Conservation (phyloP, 768 basidiomycete species). For the Dioszegia aurantiaca region DNA sequence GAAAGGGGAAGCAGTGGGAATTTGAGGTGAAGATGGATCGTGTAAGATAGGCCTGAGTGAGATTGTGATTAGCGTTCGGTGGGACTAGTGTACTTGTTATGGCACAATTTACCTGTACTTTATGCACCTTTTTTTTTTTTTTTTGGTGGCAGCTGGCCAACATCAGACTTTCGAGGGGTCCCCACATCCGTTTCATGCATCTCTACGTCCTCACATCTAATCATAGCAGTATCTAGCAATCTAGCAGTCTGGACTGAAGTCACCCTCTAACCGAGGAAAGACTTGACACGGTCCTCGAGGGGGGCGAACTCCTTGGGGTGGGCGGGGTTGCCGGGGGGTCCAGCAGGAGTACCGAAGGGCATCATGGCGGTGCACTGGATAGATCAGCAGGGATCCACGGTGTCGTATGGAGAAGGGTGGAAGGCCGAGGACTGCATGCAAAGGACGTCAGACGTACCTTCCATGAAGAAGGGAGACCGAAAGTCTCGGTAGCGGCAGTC, state of each 20-base stretch:
- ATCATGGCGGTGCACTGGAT: constrained; percentile 40
- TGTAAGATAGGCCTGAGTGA: too few species aligned
- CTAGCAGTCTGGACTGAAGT: background rate
- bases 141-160: too few species aligned
- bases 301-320: constrained; percentile 45
- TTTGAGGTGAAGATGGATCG: too few species aligned
- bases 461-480: constrained; percentile 29
- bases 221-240: background rate
- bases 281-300: constrained; percentile 50
- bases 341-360: constrained; percentile 50
- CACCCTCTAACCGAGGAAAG: constrained; percentile 34
- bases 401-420: background rate
- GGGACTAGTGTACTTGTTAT: too few species aligned
- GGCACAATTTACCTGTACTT: too few species aligned
- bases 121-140: too few species aligned
- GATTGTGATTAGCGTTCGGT: too few species aligned
- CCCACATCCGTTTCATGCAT: too few species aligned
- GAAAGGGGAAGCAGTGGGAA: too few species aligned
- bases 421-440: background rate
- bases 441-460: constrained; percentile 23
- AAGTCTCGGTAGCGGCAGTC: constrained; percentile 16
- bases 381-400: background rate
- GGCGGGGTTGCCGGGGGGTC: constrained; percentile 22
- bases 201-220: too few species aligned
- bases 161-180: too few species aligned